Base-by-base conservation (phyloP, 768 basidiomycete genomes). In the Myochromella boudieri region DNA sequence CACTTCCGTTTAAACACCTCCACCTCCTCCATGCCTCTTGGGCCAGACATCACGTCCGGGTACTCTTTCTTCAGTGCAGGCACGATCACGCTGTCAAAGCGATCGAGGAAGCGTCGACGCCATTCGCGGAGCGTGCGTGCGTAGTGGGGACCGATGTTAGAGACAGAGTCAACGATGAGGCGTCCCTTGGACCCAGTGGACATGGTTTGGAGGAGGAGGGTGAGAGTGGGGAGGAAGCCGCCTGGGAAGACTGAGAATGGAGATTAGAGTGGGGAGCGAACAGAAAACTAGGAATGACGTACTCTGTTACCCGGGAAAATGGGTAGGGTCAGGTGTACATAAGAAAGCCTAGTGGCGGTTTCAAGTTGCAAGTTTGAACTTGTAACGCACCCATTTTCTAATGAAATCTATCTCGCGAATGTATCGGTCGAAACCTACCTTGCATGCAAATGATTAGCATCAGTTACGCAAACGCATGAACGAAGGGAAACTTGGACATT, bases 41-140 rank as follows among this genome's bases (percentile, higher is more conserved):
- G 56, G 9, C 71, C 68, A 37, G 64, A 65, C 70, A 81, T 80
- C 46, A 81, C 70, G 14, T 74, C 73, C 0, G 80, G 81, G 54
- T 86, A 80, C 56, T 87, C 82, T 14, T 67, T 65, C 56, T 71
- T 68, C 44, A 90, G 65, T 0, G 84, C 76, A 3, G 83, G 82
- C 1, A 75, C 74, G 42, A 89, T 79, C 24, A 76, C 69, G 9
- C 61, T 63, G 24, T 82, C 79, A 57, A 87, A 91, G 21, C 69
- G 65, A 17, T 67, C 64, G 38, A 78, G 57, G 66, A 90, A 90
- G 7, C 83, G 71, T 20, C 66, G 60, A 9, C 81, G 69, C 88
- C 89, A 91, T 67, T 89, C 87, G 17, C 87, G 76, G 6, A 91
- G 71, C 11, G 89, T 89, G n/a, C 86, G 81, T 7, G 86, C 81